Conservation (phyloP, 1,139 yeast genomes). For the Blastobotrys buckinghamii region DNA sequence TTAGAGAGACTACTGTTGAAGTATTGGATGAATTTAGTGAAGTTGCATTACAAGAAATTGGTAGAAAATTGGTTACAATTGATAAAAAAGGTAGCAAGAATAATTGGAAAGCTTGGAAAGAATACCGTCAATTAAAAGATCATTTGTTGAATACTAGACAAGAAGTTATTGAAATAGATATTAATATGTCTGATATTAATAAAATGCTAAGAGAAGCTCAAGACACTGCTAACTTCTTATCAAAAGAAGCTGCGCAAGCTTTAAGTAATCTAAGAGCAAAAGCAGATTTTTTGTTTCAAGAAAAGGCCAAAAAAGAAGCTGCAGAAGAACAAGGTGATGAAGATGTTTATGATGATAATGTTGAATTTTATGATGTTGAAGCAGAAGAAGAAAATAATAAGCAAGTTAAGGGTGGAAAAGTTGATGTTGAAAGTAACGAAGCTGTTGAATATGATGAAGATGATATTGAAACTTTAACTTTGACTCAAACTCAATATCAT, state of each 20-base stretch:
- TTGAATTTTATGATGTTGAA: slow-evolving; percentile 9
- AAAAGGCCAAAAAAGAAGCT: slow-evolving; percentile 21
- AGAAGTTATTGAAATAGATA: slow-evolving; percentile 43
- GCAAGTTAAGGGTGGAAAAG: not conserved
- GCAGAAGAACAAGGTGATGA: slow-evolving; percentile 2
- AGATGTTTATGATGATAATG: slow-evolving; percentile 8
- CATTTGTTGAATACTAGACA: slow-evolving; percentile 52
- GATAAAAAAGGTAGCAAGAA: slow-evolving; percentile 32
- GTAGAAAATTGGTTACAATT: slow-evolving; percentile 28
- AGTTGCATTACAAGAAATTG: slow-evolving; percentile 33
- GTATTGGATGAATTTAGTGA: slow-evolving; percentile 38
- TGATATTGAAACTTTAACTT: not conserved
- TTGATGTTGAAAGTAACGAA: slow-evolving; percentile 1
- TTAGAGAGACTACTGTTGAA: slow-evolving; percentile 33
- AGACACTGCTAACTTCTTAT: slow-evolving; percentile 52
- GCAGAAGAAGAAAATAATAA: slow-evolving; percentile 8
- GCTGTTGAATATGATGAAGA: not conserved
- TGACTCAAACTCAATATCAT: slow-evolving; percentile 2
- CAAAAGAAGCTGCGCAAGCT: slow-evolving; percentile 67
- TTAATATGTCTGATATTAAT: slow-evolving; percentile 47
- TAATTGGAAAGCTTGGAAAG: slow-evolving; percentile 63
- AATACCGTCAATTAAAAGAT: slow-evolving; percentile 54
- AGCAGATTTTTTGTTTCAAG: slow-evolving; percentile 76
- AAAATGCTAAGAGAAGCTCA: slow-evolving; percentile 52
- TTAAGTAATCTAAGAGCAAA: slow-evolving; percentile 68